These are phyloP conservation scores for Pontederia paniculata DNA, from an alignment of 176 grass and related monocot genomes.

Conservation along the genomic window DNA sequence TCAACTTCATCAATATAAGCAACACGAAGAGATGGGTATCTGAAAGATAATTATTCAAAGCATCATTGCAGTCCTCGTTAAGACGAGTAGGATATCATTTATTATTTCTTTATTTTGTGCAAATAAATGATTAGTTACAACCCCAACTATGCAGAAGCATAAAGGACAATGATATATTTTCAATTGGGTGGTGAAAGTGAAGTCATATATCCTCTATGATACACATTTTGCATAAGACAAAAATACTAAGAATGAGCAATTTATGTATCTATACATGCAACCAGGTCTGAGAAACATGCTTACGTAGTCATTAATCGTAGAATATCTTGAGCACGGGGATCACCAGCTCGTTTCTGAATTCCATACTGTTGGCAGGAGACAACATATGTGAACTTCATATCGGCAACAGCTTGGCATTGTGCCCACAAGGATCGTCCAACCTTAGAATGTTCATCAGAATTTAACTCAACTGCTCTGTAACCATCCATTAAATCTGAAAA, in stretches of 20 bases:
- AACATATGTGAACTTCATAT: conserved; percentile 98
- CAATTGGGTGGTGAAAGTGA: neutral
- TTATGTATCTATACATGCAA: neutral
- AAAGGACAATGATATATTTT: too few relatives aligned
- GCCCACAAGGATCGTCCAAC: conserved; percentile 40
- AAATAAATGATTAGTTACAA: too few relatives aligned
- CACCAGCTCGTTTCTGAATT: conserved; percentile 78
- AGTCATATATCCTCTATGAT: neutral
- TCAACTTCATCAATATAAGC: conserved; percentile 98
- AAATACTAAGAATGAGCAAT: too few relatives aligned
- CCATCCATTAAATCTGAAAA: conserved; percentile 81
- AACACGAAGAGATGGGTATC: conserved; percentile 87
- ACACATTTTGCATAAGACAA: too few relatives aligned
- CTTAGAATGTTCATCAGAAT: conserved; percentile 52
- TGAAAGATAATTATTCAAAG: conserved; percentile 5
- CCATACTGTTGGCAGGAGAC: conserved; percentile 97
- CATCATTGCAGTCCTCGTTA: neutral
- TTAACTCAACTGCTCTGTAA: conserved; percentile 60
- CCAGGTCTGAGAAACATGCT: neutral
- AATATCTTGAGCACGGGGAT: conserved; percentile 72
- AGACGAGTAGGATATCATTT: too few relatives aligned
- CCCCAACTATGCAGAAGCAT: too few relatives aligned
- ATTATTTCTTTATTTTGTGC: too few relatives aligned
- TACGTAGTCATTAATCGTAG: conserved; percentile 87
- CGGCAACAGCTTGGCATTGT: conserved; percentile 89